phyloP scores from a whole-genome alignment of 139 green algal species.

The Eudorina sp. region DNA sequence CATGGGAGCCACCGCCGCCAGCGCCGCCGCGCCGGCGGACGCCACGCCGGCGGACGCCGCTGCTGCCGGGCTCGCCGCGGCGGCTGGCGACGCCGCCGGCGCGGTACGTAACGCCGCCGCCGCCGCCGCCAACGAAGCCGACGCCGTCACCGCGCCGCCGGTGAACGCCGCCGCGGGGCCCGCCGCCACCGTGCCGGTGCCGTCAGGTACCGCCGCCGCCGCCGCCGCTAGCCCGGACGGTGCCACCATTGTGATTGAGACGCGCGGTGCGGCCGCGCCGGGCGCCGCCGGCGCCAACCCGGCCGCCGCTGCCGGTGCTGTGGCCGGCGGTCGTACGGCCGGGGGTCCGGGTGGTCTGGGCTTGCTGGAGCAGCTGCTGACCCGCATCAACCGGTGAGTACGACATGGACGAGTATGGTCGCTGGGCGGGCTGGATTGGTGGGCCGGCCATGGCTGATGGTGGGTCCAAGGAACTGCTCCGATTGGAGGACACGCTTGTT shows the following conservation, averaged over 20 bases:
- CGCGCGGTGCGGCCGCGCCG: too few relatives aligned
- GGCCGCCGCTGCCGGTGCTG: neutral
- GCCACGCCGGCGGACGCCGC: neutral
- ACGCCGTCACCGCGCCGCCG: neutral
- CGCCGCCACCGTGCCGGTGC: neutral
- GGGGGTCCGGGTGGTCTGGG: neutral
- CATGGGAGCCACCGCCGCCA: neutral
- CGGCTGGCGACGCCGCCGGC: neutral
- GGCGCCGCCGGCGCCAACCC: neutral
- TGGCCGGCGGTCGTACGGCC: neutral
- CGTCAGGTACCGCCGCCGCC: neutral
- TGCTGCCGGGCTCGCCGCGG: neutral
- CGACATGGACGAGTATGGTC: neutral
- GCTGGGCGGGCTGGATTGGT: neutral
- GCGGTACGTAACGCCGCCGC: neutral
- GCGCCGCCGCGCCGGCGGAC: neutral
- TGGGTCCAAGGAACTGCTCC: neutral
- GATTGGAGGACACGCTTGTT: neutral
- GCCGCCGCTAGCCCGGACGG: neutral
- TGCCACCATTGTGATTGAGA: neutral
- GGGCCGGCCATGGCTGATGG: neutral
- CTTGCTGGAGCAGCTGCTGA: conserved; percentile 19
- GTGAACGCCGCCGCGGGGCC: neutral
- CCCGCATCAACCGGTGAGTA: conserved; percentile 5
- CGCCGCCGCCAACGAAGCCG: neutral